Percentiles rank a stretch among this genome's conserved stretches.
Conservation (phyloP, 1,284 basidiomycete genomes). For the Xerocomus amazonicus region DNA sequence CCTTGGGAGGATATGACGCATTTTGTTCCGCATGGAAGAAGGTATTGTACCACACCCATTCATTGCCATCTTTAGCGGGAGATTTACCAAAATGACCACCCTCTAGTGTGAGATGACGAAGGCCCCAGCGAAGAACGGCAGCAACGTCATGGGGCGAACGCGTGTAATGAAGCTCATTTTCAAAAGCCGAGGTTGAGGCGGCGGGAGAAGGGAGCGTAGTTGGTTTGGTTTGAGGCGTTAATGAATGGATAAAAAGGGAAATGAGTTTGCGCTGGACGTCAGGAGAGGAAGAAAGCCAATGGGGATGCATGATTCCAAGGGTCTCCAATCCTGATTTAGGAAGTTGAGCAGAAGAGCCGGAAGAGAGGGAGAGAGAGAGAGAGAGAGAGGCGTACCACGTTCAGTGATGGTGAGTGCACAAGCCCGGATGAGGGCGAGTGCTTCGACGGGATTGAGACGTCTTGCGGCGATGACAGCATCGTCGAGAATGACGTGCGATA, state of each 20-base stretch:
- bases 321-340: conserved; percentile 57
- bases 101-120: conserved; percentile 65
- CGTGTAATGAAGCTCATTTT: conserved; percentile 58
- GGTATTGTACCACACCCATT: conserved; percentile 60
- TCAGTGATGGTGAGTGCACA: conserved; percentile 61
- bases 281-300: conserved; percentile 72
- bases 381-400: conserved; percentile 45
- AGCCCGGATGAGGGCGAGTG: conserved; percentile 56
- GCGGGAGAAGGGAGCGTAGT: conserved; percentile 47
- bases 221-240: conserved; percentile 43
- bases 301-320: conserved; percentile 75
- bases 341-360: conserved; percentile 1
- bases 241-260: conserved; percentile 65
- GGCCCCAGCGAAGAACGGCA: conserved; percentile 72
- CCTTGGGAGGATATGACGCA: conserved; percentile 52
- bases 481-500: conserved; percentile 41
- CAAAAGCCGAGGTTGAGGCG: conserved; percentile 48
- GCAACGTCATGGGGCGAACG: conserved; percentile 71
- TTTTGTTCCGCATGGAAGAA: conserved; percentile 58
- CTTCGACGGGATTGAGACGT: conserved; percentile 55
- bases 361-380: neutral
- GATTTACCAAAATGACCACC: conserved; percentile 47
- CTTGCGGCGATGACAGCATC: conserved; percentile 54
- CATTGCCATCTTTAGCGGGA: conserved; percentile 21
- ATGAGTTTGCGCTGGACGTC: conserved; percentile 65